These are phyloP conservation scores for Cruciata laevipes DNA, from an alignment of 257 asterid species.

Conservation along the genomic window DNA sequence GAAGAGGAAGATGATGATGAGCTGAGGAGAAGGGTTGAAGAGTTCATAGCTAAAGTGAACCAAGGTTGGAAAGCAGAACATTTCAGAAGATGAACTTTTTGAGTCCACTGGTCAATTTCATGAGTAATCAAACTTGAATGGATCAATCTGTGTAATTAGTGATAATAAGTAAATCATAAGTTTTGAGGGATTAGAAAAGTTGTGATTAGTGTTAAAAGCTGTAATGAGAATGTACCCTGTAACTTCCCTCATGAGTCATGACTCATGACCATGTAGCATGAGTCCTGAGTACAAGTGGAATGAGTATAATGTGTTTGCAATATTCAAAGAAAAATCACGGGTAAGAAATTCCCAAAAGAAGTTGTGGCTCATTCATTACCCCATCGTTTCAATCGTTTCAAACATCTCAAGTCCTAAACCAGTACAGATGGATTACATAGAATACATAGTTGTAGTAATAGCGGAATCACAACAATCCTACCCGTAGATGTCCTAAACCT, in stretches of 20 bases:
- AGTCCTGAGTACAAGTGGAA: no score
- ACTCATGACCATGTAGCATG: no score
- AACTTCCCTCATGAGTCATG: no score
- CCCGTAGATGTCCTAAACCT: conserved; percentile 28
- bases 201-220: no score
- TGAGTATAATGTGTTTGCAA: no score
- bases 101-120: background rate
- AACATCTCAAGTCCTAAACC: conserved; percentile 25
- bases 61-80: conserved; percentile 34
- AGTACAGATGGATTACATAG: conserved; percentile 14
- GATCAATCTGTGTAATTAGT: background rate
- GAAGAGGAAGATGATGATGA: conserved; percentile 33
- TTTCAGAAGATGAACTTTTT: conserved; percentile 12
- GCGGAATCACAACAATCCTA: conserved; percentile 18
- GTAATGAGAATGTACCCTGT: no score
- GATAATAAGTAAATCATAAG: background rate
- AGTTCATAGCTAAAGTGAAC: conserved; percentile 30
- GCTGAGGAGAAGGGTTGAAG: conserved; percentile 32
- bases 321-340: no score
- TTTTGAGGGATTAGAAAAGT: background rate
- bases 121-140: no score
- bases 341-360: background rate
- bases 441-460: background rate
- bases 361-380: conserved; percentile 18
- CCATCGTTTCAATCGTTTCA: conserved; percentile 13